Conservation (phyloP, 345 rosid species). For the Eucalyptus pumila region DNA sequence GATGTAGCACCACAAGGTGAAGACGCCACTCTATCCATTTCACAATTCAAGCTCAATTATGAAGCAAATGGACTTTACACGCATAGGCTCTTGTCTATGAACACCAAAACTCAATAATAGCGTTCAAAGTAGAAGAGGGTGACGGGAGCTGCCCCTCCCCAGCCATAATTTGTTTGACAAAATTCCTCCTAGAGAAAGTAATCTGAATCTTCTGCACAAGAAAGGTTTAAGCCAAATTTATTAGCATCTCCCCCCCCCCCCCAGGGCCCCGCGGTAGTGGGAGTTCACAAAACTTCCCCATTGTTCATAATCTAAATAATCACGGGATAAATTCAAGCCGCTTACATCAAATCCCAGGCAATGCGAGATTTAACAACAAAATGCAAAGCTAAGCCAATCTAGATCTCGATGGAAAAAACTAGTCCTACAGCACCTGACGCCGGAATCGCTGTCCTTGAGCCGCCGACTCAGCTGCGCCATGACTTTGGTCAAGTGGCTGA, state of each 20-base stretch:
- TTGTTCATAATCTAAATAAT: background rate
- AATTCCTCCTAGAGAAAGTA: background rate
- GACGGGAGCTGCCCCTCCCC: background rate
- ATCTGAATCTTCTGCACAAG: background rate
- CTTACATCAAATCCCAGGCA: background rate
- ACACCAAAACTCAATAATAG: background rate
- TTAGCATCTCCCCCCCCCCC: background rate
- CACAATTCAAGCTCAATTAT: background rate
- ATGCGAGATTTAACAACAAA: background rate
- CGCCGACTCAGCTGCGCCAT: constrained; percentile 33
- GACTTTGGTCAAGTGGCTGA: constrained; percentile 63
- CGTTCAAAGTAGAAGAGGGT: background rate
- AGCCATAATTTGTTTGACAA: background rate
- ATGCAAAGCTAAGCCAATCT: background rate
- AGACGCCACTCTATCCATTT: background rate
- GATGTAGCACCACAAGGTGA: background rate
- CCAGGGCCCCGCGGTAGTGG: accelerated
- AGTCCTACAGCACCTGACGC: background rate
- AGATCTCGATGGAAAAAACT: background rate
- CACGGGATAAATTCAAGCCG: background rate
- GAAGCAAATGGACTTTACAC: background rate
- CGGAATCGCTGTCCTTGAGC: background rate
- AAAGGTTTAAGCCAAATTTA: background rate
- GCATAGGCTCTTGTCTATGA: background rate
- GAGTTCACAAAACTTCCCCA: background rate